A percentile compares a stretch with the other conserved stretches of the same genome.
These are phyloP conservation scores for Anisodus acutangulus DNA, from an alignment of 257 asterid genomes.

Conservation along the genomic window DNA sequence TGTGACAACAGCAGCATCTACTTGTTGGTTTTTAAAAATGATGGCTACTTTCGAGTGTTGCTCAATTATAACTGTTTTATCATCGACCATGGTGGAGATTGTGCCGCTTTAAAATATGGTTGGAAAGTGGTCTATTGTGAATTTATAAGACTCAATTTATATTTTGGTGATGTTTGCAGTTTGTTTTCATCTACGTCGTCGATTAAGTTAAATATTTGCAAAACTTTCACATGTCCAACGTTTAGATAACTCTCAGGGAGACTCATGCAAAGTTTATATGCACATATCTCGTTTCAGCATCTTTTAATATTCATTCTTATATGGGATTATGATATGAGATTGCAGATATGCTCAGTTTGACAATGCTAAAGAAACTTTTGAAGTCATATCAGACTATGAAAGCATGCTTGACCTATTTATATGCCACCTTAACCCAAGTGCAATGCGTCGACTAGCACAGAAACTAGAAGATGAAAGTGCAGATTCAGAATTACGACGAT, in stretches of 20 bases:
- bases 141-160: neutral
- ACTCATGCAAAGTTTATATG: neutral
- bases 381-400: conserved; percentile 91
- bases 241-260: neutral
- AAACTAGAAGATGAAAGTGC: conserved; percentile 86
- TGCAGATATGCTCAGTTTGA: conserved; percentile 97
- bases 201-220: neutral
- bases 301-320: conserved; percentile 12
- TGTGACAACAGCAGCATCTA: conserved; percentile 21
- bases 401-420: conserved; percentile 95
- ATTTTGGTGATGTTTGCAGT: neutral
- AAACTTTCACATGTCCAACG: neutral
- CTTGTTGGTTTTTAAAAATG: neutral
- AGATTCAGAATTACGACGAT: conserved; percentile 93
- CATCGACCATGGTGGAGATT: conserved; percentile 21
- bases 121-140: neutral
- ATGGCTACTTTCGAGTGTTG: neutral
- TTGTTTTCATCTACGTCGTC: neutral
- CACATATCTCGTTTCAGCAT: neutral
- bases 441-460: conserved; percentile 97
- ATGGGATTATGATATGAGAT: conserved; percentile 27
- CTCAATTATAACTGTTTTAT: neutral
- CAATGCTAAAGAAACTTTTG: conserved; percentile 97
- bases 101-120: neutral
- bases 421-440: conserved; percentile 99